A percentile compares a stretch with the other conserved stretches of the same genome.
Conservation (phyloP, 768 basidiomycete genomes). For the Termitomyces sp. region DNA sequence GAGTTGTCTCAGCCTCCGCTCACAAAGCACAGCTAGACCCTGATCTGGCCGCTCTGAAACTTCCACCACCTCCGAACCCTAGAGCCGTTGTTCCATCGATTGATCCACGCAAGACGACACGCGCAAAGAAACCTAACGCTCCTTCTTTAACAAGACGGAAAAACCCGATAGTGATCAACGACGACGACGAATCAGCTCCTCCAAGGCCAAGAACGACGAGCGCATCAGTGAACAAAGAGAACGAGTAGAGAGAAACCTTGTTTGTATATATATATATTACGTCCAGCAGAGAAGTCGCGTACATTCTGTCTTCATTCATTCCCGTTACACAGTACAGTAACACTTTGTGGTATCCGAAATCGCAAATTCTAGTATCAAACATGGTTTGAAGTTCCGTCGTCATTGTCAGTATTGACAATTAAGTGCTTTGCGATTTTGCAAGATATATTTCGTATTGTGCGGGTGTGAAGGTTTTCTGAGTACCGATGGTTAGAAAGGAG, state of each 20-base stretch:
- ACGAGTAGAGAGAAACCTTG: not conserved
- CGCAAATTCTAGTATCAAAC: not conserved
- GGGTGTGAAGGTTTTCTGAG: conserved; percentile 69
- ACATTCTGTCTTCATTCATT: not conserved
- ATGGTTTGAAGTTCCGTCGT: not conserved
- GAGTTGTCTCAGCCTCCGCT: conserved; percentile 5
- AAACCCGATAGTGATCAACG: not conserved
- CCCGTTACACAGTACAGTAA: not conserved
- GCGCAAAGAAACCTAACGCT: not conserved
- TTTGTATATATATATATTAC: not conserved
- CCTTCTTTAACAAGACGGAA: not conserved
- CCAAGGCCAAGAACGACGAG: conserved; percentile 1
- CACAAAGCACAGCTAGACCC: conserved; percentile 2
- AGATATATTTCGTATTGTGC: conserved; percentile 49
- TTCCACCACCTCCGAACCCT: conserved; percentile 11
- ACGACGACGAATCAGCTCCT: conserved; percentile 1
- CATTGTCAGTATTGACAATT: not conserved
- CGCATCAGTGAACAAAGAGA: conserved; percentile 11
- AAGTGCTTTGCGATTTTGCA: conserved; percentile 1
- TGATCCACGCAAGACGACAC: not conserved
- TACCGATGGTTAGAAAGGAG: not conserved
- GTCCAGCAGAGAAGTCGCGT: not conserved
- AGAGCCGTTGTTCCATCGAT: not conserved
- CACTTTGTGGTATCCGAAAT: not conserved
- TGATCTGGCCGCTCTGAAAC: conserved; percentile 6